These are phyloP conservation scores for Fusarium anguioides DNA, from an alignment of 2,329 filamentous ascomycete genomes.

Conservation along the genomic window DNA sequence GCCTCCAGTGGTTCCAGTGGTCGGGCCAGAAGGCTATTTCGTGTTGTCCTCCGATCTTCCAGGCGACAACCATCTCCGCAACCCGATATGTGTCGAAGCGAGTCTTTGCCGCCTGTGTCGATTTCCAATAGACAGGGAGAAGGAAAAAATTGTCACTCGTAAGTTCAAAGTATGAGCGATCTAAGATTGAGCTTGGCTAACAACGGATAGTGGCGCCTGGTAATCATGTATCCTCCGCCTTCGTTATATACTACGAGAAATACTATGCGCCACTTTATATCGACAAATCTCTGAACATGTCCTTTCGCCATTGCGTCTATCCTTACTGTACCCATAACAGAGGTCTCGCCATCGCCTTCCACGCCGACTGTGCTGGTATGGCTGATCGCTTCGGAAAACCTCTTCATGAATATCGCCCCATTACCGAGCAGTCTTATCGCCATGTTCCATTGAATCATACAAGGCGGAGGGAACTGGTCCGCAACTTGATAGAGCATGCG, in stretches of 20 bases:
- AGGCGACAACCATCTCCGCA: slow-evolving; percentile 7
- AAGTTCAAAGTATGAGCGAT: fast-evolving
- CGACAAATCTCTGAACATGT: neutral
- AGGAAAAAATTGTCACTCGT: neutral
- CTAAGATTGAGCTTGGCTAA: fast-evolving
- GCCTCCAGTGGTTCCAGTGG: fast-evolving
- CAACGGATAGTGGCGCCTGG: neutral
- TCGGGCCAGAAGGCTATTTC: neutral
- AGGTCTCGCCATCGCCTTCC: neutral
- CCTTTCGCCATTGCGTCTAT: neutral
- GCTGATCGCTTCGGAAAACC: neutral
- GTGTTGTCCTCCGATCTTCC: neutral
- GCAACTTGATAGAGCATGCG: neutral
- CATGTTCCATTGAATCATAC: neutral
- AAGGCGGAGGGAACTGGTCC: neutral
- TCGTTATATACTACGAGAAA: neutral
- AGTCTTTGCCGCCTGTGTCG: slow-evolving; percentile 2
- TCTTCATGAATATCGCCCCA: neutral
- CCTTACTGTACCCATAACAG: neutral
- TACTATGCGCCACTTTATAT: neutral
- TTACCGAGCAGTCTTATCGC: slow-evolving; percentile 2
- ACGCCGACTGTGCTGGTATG: neutral
- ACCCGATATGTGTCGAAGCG: slow-evolving; percentile 11
- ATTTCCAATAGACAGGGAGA: neutral
- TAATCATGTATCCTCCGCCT: neutral